Base-by-base conservation (phyloP, 345 rosid species). In the Nasturtium officinale region DNA sequence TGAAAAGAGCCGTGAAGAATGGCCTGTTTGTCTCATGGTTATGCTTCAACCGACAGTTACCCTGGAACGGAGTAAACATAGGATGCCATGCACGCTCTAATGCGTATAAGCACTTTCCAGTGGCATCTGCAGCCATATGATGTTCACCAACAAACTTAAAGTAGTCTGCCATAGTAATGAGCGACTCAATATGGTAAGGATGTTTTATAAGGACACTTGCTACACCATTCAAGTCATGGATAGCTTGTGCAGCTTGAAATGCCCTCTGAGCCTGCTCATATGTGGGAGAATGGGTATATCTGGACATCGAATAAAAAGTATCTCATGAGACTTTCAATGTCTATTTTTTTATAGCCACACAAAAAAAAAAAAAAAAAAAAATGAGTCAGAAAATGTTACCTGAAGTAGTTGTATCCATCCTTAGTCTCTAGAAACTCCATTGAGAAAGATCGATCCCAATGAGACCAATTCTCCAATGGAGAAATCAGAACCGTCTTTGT, bases 11-110 rank as follows among this genome's bases (percentile, higher is more conserved):
- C 6, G 80, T 83, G 82, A 88, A 92, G 66, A 92, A 42, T 56
- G 92, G 96, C 76, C 81, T 90, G 88, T 90, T 92, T 28, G 90
- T 75, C 73, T 92, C 93, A 13, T 90, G 90, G 79, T 69, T 75
- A 75, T 75, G 83, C 79, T 88, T 87, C 82, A 92, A 79, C 65
- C 84, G 91, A 78, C 89, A 85, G 62, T 87, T 90, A 37, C 89
- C 96, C 72, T 72, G 90, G 61, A 87, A 82, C 0, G 91, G 90
- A 65, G 87, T 82, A 77, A 90, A 90, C 91, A 80, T 82, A 13
- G 96, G 89, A 79, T 84, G 91, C 96, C 98, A 92, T 0, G 93
- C 96, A 56, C 98, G 91, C 82, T 92, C 93, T 80, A 87, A 61
- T 40, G 87, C 98, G 72, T 88, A 90, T 73, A 92, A 79, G 79